A percentile compares a stretch with the other conserved stretches of the same genome.
Evolutionary conservation across 2,329 filamentous ascomycete species (phyloP).

Genomic region (Onygenales sp.): DNA sequence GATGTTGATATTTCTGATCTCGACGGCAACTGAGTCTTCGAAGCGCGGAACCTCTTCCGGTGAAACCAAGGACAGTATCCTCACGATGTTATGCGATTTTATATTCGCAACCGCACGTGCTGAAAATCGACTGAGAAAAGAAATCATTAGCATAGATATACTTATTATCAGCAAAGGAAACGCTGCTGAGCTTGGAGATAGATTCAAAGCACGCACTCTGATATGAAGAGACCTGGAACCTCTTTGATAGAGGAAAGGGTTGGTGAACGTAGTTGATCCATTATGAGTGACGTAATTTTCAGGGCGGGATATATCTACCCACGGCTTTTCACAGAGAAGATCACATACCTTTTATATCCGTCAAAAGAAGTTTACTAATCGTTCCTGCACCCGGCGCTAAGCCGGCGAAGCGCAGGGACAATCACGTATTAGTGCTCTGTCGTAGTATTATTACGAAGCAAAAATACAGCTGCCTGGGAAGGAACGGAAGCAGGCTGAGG

Average conservation of each 20-base stretch:
- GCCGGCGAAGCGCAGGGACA: no score
- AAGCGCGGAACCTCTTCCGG: conserved; percentile 5
- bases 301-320: no score
- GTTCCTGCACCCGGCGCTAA: no score
- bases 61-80: conserved; percentile 7
- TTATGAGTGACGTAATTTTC: background rate
- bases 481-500: no score
- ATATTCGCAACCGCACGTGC: conserved; percentile 7
- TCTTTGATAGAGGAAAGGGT: conserved; percentile 2
- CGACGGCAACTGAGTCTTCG: conserved; percentile 1
- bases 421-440: no score
- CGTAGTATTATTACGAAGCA: no score
- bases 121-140: conserved; percentile 8
- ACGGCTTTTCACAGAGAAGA: no score
- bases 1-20: conserved; percentile 13
- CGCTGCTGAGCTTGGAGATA: no score
- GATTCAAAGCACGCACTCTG: conserved; percentile 8
- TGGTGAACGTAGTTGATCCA: background rate
- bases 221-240: conserved; percentile 10
- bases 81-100: conserved; percentile 7
- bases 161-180: background rate
- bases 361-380: no score
- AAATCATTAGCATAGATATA: background rate
- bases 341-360: no score
- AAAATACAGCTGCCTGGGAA: no score